Conservation (phyloP, 352 stramenopile genomes). For the Aphanomyces cochlioides region DNA sequence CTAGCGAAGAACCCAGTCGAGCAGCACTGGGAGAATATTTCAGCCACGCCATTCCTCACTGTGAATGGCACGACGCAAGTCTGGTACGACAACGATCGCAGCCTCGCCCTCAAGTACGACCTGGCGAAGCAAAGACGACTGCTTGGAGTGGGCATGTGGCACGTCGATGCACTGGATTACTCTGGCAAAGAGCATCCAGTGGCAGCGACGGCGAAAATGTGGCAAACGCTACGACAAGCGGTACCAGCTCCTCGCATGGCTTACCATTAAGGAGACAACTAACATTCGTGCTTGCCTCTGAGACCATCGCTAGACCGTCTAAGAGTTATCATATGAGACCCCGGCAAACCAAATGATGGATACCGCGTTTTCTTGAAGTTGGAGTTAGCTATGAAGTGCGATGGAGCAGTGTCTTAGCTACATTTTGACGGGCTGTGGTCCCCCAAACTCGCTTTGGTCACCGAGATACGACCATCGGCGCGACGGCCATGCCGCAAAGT, state of each 20-base stretch:
- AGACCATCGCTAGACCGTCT: no score
- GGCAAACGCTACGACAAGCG: constrained; percentile 6
- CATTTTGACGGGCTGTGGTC: no score
- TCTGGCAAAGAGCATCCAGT: constrained; percentile 7
- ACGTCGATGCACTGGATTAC: constrained; percentile 75
- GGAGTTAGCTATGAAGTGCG: no score
- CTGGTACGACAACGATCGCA: constrained; percentile 71
- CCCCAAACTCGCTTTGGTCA: no score
- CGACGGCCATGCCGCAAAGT: no score
- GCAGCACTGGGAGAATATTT: constrained; percentile 52
- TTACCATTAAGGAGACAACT: no score
- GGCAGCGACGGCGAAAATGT: constrained; percentile 1
- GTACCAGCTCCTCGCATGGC: not conserved
- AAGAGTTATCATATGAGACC: no score
- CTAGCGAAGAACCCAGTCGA: constrained; percentile 19
- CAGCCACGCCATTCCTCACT: constrained; percentile 53
- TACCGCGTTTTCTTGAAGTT: no score
- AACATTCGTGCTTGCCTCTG: no score
- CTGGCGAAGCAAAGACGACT: constrained; percentile 50
- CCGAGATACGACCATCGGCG: no score
- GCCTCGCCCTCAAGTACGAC: constrained; percentile 52
- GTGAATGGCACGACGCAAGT: constrained; percentile 40
- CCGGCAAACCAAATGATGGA: no score
- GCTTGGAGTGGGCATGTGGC: constrained; percentile 76
- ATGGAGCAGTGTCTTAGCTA: no score